Evolutionary conservation across 1,284 basidiomycete species (phyloP).

Genomic region (Marasmius oreades): DNA sequence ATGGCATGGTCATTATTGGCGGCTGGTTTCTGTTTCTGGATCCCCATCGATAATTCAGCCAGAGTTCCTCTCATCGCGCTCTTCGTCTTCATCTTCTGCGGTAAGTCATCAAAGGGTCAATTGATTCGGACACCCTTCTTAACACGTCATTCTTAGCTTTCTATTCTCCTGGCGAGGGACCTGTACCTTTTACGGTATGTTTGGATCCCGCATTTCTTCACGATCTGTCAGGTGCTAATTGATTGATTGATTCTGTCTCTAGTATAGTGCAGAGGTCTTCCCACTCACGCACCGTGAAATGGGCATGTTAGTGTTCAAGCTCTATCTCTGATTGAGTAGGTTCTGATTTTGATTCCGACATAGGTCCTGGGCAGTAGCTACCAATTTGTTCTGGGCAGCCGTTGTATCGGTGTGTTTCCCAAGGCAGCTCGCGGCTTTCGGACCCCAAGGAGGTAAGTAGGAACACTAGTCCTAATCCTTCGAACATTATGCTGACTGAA

Average conservation of each 20-base stretch:
- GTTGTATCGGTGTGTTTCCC: slow-evolving; percentile 62
- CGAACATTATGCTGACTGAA: not conserved
- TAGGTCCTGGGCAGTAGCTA: slow-evolving; percentile 54
- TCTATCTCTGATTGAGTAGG: not conserved
- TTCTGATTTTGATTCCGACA: not conserved
- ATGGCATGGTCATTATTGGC: slow-evolving; percentile 58
- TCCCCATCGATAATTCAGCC: slow-evolving; percentile 34
- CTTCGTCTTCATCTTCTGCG: slow-evolving; percentile 56
- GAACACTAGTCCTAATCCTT: not conserved
- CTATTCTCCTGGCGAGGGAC: slow-evolving; percentile 67
- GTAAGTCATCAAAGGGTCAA: slow-evolving; percentile 21
- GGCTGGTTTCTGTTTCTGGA: slow-evolving; percentile 57
- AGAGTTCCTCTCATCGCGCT: slow-evolving; percentile 47
- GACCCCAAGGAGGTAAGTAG: slow-evolving; percentile 29
- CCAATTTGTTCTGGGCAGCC: slow-evolving; percentile 49
- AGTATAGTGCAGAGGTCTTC: slow-evolving; percentile 61
- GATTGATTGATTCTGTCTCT: not conserved
- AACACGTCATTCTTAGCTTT: slow-evolving; percentile 32
- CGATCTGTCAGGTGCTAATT: not conserved
- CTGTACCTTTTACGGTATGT: slow-evolving; percentile 59
- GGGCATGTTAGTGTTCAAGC: slow-evolving; percentile 36
- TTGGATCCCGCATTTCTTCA: too few species aligned
- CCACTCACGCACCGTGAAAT: slow-evolving; percentile 57
- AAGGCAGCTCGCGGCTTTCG: slow-evolving; percentile 44
- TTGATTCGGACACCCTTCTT: not conserved